Evolutionary conservation across 441 rosid genomes (phyloP), one percentile per base, ranked within the genome.

Genomic region (Metrosideros polymorpha): DNA sequence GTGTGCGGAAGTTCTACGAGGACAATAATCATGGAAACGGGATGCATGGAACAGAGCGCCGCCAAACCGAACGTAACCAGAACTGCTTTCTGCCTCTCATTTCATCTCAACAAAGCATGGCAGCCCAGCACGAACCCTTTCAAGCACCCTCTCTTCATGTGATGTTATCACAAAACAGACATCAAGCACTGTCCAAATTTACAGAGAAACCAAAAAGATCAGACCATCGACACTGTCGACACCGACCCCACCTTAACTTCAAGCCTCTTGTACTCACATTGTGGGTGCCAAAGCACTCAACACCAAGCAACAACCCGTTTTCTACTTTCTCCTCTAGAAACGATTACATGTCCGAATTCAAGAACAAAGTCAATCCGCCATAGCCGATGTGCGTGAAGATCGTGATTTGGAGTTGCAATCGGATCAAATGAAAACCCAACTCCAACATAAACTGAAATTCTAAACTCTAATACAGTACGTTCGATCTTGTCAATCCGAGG

Each of bases 1-100:
- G 0, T 3, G 9, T 71, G n/a, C 15, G 0, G n/a, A 39, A 71
- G 79, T 71, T 71, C 79, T 22, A 22, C 6, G 6, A 0, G 17
- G n/a, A 71, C 79, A 39, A 39, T 39, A 71, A 39, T 71, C 79
- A 71, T 4, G 2, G 79, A n/a, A 71, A 71, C 22, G 49, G n/a
- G 49, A 39, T 39, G 79, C 79, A 71, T 5, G 9, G 45, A 39
- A 71, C 79, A 39, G 79, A 39, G n/a, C n/a, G 7, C 79, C 1
- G 3, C 79, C 3, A 12, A 71, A 22, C 6, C 3, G 15, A 71
- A 13, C 1, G 0, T 12, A 24, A 12, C 79, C 47, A 71, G 49
- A 39, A 39, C 79, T 71, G 17, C 79, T 1, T 24, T 71, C 9
- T 39, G 79, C 29, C 39, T 71, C 79, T 71, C 47, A 71, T 24